These are phyloP conservation scores for Cenchrus americanus DNA, from an alignment of 176 grass and related monocot genomes.

Conservation along the genomic window DNA sequence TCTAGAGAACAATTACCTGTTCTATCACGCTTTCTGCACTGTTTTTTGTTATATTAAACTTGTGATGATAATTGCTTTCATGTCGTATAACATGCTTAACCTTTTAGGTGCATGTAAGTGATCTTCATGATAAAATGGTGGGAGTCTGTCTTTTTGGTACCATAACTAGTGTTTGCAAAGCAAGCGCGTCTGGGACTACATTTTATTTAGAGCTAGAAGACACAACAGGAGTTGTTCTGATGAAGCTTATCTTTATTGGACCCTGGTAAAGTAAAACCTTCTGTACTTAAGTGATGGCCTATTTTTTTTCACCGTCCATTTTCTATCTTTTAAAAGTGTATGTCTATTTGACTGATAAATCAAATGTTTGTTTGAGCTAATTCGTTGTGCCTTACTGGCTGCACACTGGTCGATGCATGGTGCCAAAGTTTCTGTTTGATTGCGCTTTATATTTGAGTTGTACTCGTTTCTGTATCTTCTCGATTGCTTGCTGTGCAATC, in stretches of 20 bases:
- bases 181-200: slow-evolving; percentile 49
- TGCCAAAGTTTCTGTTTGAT: too few relatives aligned
- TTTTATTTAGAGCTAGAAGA: slow-evolving; percentile 87
- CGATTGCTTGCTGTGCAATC: too few relatives aligned
- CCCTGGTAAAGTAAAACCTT: slow-evolving; percentile 73
- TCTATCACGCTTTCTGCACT: slow-evolving; percentile 9
- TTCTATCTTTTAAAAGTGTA: not conserved
- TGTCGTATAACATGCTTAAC: slow-evolving; percentile 26
- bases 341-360: slow-evolving; percentile 18
- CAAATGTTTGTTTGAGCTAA: not conserved
- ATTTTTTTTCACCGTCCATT: not conserved
- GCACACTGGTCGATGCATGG: too few relatives aligned
- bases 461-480: too few relatives aligned
- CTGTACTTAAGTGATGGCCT: not conserved
- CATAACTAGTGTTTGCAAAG: slow-evolving; percentile 65
- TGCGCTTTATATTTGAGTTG: too few relatives aligned
- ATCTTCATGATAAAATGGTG: slow-evolving; percentile 80
- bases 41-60: not conserved
- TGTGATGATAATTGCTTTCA: slow-evolving; percentile 15
- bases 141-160: slow-evolving; percentile 83
- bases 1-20: slow-evolving; percentile 34
- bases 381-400: too few relatives aligned
- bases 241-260: slow-evolving; percentile 72
- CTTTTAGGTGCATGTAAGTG: slow-evolving; percentile 69
- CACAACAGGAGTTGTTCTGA: slow-evolving; percentile 61